phyloP scores from a whole-genome alignment of 495 filamentous ascomycete species.

The Penicillium argentinense region DNA sequence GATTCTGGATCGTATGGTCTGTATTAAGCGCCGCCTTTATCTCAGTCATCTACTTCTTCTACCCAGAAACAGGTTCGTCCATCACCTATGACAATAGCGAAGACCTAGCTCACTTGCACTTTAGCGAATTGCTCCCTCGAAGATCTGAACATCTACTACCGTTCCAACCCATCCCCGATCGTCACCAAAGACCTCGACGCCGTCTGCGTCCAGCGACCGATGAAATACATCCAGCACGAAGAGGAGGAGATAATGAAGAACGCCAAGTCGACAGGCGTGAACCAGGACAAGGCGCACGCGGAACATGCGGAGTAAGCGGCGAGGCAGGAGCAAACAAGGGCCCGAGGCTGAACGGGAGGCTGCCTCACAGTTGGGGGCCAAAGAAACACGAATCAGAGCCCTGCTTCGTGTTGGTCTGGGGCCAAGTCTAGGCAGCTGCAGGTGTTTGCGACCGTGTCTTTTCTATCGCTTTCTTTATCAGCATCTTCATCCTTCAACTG shows the following conservation, averaged over 20 bases:
- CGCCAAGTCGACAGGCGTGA: no score
- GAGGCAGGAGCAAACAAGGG: no score
- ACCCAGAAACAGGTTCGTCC: constrained; percentile 54
- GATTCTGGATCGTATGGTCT: constrained; percentile 62
- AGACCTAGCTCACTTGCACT: constrained; percentile 14
- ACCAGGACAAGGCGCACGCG: neutral
- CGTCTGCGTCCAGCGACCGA: constrained; percentile 21
- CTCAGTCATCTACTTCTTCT: constrained; percentile 61
- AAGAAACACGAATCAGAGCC: neutral
- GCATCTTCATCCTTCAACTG: neutral
- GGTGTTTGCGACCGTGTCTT: constrained; percentile 1
- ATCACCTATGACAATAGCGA: neutral
- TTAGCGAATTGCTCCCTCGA: constrained; percentile 44
- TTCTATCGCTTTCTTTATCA: neutral
- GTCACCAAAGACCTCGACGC: constrained; percentile 38
- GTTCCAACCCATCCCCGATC: constrained; percentile 40
- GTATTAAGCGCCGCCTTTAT: constrained; percentile 58
- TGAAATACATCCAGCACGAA: constrained; percentile 31
- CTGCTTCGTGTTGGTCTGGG: neutral
- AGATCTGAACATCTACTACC: constrained; percentile 47
- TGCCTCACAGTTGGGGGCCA: neutral
- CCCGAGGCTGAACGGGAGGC: neutral
- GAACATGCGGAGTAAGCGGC: neutral
- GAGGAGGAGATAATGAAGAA: constrained; percentile 22
- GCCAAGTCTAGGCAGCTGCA: neutral